A percentile compares a stretch with the other conserved stretches of the same genome.
phyloP scores from a whole-genome alignment of 2,329 filamentous ascomycete species.

The Diaporthe sp. region DNA sequence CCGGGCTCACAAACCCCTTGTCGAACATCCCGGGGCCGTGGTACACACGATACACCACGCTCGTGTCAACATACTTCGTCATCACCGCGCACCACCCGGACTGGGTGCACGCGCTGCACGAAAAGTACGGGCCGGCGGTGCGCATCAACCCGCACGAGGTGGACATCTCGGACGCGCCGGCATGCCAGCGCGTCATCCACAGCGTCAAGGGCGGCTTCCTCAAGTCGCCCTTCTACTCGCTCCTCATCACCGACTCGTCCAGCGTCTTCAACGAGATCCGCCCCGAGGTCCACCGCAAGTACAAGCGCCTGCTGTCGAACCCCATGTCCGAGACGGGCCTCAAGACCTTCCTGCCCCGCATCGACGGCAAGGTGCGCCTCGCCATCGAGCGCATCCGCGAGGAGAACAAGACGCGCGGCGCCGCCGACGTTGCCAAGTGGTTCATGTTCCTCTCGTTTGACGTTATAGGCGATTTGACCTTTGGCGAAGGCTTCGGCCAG shows the following conservation, averaged over 20 bases:
- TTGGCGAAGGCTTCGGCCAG: constrained; percentile 67
- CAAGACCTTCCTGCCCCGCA: constrained; percentile 48
- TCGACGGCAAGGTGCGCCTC: constrained; percentile 55
- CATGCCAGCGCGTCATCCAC: constrained; percentile 49
- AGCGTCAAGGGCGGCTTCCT: constrained; percentile 48
- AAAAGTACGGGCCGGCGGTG: constrained; percentile 47
- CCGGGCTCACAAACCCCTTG: constrained; percentile 42
- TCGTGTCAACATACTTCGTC: constrained; percentile 39
- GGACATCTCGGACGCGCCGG: constrained; percentile 45
- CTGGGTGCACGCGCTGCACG: constrained; percentile 46
- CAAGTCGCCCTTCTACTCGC: constrained; percentile 48
- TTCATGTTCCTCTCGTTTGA: constrained; percentile 68
- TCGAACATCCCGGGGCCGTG: constrained; percentile 46
- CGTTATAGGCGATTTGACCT: constrained; percentile 65
- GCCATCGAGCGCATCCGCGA: constrained; percentile 59
- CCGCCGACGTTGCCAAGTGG: constrained; percentile 66
- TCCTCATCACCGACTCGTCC: constrained; percentile 37
- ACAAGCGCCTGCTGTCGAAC: constrained; percentile 58
- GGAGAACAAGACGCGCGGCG: constrained; percentile 56
- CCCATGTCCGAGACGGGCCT: constrained; percentile 56
- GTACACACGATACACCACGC: constrained; percentile 46
- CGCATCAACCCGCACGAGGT: constrained; percentile 47
- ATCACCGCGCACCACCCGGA: constrained; percentile 42
- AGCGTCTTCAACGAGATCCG: constrained; percentile 59
- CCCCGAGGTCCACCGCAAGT: constrained; percentile 54